Percentiles rank a stretch among this genome's conserved stretches.
Evolutionary conservation across 202 grass and related monocot species (phyloP).

Genomic region (Cymbopogon flexuosus): DNA sequence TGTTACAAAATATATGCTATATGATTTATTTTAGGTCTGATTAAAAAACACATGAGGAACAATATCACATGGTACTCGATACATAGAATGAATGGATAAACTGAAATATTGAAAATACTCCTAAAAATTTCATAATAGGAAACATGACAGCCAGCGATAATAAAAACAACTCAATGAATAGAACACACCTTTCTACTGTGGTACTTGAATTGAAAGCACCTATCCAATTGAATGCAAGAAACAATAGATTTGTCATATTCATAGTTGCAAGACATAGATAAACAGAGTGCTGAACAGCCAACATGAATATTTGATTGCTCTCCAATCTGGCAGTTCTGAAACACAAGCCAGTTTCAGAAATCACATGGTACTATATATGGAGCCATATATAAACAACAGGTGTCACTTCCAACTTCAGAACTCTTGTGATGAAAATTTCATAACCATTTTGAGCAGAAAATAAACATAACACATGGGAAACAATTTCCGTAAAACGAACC

Average conservation of each 20-base stretch:
- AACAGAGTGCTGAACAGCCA: slow-evolving; percentile 46
- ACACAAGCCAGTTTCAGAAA: slow-evolving; percentile 49
- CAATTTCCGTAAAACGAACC: not conserved
- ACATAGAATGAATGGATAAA: not conserved
- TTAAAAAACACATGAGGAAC: not conserved
- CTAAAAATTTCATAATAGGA: not conserved
- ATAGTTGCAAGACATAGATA: slow-evolving; percentile 62
- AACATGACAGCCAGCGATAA: not conserved
- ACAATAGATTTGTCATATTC: slow-evolving; percentile 53
- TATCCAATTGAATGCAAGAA: slow-evolving; percentile 66
- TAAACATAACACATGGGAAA: not conserved
- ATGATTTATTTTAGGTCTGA: not conserved
- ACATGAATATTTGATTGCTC: slow-evolving; percentile 55
- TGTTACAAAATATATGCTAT: not conserved
- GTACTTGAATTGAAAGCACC: slow-evolving; percentile 54
- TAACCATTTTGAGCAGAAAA: slow-evolving; percentile 21
- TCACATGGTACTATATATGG: not conserved
- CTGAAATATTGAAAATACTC: slow-evolving; percentile 7
- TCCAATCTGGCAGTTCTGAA: slow-evolving; percentile 54
- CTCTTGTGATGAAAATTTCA: not conserved
- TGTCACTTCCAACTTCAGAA: slow-evolving; percentile 18
- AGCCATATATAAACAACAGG: slow-evolving; percentile 23
- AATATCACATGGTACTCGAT: not conserved
- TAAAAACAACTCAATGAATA: slow-evolving; percentile 29
- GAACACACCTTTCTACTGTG: slow-evolving; percentile 56